Conservation (phyloP, 2,329 filamentous ascomycete genomes). For the Zelopaecilomyces penicillatus region DNA sequence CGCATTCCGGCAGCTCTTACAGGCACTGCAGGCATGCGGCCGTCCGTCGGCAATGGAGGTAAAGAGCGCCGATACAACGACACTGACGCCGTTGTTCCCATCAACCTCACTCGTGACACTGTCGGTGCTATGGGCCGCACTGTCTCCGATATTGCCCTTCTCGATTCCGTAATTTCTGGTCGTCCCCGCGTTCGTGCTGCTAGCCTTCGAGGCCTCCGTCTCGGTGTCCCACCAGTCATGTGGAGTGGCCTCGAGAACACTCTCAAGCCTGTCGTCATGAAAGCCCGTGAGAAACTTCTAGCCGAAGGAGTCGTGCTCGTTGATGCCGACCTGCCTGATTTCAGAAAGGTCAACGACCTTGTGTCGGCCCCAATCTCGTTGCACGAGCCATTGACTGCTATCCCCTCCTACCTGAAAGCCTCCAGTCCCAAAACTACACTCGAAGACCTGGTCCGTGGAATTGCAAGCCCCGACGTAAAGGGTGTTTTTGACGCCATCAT, state of each 20-base stretch:
- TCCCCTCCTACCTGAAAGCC: slow-evolving; percentile 8
- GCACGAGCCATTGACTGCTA: slow-evolving; percentile 8
- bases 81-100: slow-evolving; percentile 5
- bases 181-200: not conserved
- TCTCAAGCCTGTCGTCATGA: slow-evolving; percentile 4
- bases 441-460: slow-evolving; percentile 3
- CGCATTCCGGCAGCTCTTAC: slow-evolving; percentile 14
- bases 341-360: slow-evolving; percentile 6
- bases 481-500: slow-evolving; percentile 3
- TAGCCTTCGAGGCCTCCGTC: slow-evolving; percentile 4
- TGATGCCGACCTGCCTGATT: slow-evolving; percentile 8
- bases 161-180: slow-evolving; percentile 9
- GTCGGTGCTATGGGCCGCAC: slow-evolving; percentile 6
- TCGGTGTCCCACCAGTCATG: slow-evolving; percentile 10
- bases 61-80: slow-evolving; percentile 10
- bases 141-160: slow-evolving; percentile 7
- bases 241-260: slow-evolving; percentile 11
- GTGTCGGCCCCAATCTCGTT: slow-evolving; percentile 5
- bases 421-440: slow-evolving; percentile 4
- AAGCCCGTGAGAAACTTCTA: slow-evolving; percentile 4
- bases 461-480: slow-evolving; percentile 9
- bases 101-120: slow-evolving; percentile 8
- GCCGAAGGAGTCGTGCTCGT: slow-evolving; percentile 9
- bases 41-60: slow-evolving; percentile 11
- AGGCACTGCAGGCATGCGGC: slow-evolving; percentile 12